Evolutionary conservation across 1,139 yeast genomes (phyloP).

Genomic region (Debaryomyces coudertii): DNA sequence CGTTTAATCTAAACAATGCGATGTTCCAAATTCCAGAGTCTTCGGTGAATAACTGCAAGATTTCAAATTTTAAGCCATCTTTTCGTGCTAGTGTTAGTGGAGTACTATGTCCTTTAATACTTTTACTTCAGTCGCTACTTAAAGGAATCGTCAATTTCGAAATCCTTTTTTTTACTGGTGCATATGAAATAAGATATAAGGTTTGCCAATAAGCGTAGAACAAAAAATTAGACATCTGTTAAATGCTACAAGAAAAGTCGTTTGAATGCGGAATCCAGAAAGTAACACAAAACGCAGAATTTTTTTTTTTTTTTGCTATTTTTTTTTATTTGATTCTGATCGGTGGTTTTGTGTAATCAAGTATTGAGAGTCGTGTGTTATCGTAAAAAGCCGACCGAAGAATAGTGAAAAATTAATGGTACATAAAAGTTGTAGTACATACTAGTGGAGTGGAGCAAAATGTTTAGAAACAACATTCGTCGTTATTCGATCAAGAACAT

Average conservation of each 20-base stretch:
- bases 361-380: conserved; percentile 3
- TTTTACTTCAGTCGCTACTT: background rate
- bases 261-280: background rate
- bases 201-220: background rate
- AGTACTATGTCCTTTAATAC: background rate
- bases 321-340: background rate
- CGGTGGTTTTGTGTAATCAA: background rate
- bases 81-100: background rate
- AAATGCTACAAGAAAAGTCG: background rate
- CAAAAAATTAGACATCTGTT: background rate
- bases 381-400: conserved; percentile 1
- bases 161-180: background rate
- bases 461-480: conserved; percentile 19
- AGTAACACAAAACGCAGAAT: conserved; percentile 1
- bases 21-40: background rate
- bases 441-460: conserved; percentile 2
- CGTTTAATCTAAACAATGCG: conserved; percentile 1
- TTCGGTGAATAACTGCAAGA: background rate
- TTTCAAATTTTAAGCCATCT: background rate
- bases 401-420: conserved; percentile 8
- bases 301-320: background rate
- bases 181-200: background rate
- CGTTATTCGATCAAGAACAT: conserved; percentile 20
- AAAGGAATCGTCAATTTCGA: background rate
- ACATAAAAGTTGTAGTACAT: background rate